These are phyloP conservation scores for Phytophthora boehmeriae DNA, from an alignment of 352 stramenopile species.

Conservation along the genomic window DNA sequence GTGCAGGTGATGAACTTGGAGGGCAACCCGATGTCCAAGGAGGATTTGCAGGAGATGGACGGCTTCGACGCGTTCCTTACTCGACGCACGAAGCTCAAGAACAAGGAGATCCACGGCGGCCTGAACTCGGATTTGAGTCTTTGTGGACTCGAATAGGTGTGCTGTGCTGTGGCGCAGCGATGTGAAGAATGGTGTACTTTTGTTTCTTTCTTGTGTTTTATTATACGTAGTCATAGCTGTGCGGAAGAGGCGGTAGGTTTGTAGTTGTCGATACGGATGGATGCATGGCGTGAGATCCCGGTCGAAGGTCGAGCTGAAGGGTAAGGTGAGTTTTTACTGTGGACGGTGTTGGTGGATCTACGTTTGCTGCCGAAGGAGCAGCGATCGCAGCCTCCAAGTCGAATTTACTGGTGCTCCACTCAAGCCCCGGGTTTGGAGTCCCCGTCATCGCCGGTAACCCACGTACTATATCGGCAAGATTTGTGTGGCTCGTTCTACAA, in stretches of 20 bases:
- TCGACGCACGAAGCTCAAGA: conserved; percentile 81
- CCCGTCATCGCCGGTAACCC: conserved; percentile 7
- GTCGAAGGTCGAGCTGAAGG: conserved; percentile 1
- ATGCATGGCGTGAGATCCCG: conserved; percentile 15
- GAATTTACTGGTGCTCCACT: conserved; percentile 27
- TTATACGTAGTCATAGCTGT: conserved; percentile 1
- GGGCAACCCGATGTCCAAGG: conserved; percentile 80
- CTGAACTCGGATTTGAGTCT: conserved; percentile 81
- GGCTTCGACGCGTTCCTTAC: conserved; percentile 76
- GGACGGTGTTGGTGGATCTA: not conserved
- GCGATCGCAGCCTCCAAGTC: conserved; percentile 27
- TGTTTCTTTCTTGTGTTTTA: conserved; percentile 5
- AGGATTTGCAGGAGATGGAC: conserved; percentile 78
- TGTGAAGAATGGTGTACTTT: conserved; percentile 13
- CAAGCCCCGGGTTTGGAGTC: conserved; percentile 21
- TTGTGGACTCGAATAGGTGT: conserved; percentile 71
- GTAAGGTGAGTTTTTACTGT: not conserved
- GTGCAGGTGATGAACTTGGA: conserved; percentile 88
- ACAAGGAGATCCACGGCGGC: conserved; percentile 88
- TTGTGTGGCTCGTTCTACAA: conserved; percentile 42
- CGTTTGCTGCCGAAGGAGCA: conserved; percentile 9
- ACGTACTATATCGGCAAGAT: conserved; percentile 41
- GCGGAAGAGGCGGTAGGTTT: not conserved
- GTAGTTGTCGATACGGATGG: conserved; percentile 31
- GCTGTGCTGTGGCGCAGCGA: conserved; percentile 9